These are phyloP conservation scores for Nicotiana paniculata DNA, from an alignment of 257 asterid genomes.

Conservation along the genomic window DNA sequence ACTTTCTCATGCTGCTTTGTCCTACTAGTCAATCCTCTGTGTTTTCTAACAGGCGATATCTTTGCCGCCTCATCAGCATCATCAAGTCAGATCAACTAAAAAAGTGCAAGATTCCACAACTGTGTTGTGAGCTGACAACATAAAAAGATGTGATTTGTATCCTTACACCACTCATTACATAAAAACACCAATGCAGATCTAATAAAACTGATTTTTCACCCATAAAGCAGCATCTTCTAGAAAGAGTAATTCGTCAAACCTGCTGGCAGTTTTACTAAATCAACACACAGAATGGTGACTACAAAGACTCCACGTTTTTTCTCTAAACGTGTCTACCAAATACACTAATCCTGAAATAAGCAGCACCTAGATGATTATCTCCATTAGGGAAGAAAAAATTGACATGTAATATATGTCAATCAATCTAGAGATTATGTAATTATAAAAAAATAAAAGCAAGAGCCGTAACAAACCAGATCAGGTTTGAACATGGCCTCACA, in stretches of 20 bases:
- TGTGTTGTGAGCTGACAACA: background rate
- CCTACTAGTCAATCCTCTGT: background rate
- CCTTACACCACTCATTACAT: background rate
- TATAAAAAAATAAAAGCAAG: background rate
- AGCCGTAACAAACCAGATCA: conserved; percentile 59
- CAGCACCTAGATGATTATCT: background rate
- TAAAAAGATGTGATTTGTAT: background rate
- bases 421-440: background rate
- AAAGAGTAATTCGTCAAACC: background rate
- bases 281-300: background rate
- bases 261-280: background rate
- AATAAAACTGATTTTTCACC: background rate
- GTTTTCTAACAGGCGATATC: background rate
- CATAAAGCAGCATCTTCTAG: background rate
- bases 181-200: background rate
- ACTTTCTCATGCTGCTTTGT: background rate
- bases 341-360: background rate
- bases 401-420: background rate
- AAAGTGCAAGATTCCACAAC: background rate
- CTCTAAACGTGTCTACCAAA: background rate
- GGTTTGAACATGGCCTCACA: conserved; percentile 97
- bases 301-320: background rate
- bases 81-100: background rate
- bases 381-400: background rate
- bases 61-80: background rate